Percentiles rank a stretch among this genome's conserved stretches.
These are phyloP conservation scores for Rhododendron molle DNA, from an alignment of 148 eudicot genomes.

Conservation along the genomic window DNA sequence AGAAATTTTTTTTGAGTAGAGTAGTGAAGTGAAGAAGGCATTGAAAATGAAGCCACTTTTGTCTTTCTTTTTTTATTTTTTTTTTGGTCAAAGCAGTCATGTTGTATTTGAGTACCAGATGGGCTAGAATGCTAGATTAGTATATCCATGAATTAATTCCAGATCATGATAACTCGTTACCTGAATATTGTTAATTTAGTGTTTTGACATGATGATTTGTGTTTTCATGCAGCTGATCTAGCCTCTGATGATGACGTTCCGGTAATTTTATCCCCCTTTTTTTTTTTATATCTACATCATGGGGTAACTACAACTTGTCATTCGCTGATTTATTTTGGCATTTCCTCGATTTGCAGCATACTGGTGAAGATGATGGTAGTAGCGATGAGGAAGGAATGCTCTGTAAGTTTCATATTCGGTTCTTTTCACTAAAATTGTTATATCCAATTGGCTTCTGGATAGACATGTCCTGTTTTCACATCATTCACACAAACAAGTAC, in stretches of 20 bases:
- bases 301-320: neutral
- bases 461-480: neutral
- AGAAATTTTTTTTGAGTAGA: too few relatives aligned
- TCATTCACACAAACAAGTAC: neutral
- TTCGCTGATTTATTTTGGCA: constrained; percentile 1
- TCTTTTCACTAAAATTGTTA: neutral
- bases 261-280: constrained; percentile 34
- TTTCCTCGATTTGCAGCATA: constrained; percentile 34
- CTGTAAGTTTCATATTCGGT: constrained; percentile 42
- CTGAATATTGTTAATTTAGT: neutral
- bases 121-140: neutral
- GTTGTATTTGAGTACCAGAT: neutral
- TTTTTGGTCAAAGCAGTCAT: neutral
- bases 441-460: neutral
- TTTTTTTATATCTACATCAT: neutral
- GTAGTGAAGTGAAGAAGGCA: too few relatives aligned
- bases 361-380: constrained; percentile 45
- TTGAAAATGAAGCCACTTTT: neutral
- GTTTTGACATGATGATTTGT: constrained; percentile 11
- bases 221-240: constrained; percentile 36
- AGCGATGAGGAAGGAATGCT: constrained; percentile 80
- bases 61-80: neutral
- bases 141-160: neutral
- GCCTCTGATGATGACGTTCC: constrained; percentile 45
- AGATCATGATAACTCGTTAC: neutral